These are phyloP conservation scores for Penicillium verhagenii DNA, from an alignment of 495 filamentous ascomycete genomes.

Conservation along the genomic window DNA sequence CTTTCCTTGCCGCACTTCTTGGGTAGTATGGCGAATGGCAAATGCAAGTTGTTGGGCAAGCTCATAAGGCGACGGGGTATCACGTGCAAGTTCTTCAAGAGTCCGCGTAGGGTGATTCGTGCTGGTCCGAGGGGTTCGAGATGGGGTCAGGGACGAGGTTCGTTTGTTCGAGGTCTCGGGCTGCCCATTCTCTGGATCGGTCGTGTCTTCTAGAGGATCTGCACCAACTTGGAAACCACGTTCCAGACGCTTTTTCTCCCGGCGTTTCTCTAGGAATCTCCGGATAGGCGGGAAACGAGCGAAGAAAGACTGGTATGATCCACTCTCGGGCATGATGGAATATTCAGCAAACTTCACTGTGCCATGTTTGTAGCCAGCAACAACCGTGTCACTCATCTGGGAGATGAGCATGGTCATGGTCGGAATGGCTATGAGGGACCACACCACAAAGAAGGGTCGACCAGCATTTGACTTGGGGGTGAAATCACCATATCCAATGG, in stretches of 20 bases:
- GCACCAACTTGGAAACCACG: constrained; percentile 47
- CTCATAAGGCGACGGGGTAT: constrained; percentile 34
- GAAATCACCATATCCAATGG: constrained; percentile 88
- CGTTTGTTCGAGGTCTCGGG: background rate
- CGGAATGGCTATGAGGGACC: constrained; percentile 65
- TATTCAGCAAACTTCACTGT: constrained; percentile 56
- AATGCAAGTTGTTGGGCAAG: constrained; percentile 53
- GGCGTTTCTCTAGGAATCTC: constrained; percentile 33
- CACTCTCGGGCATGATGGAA: constrained; percentile 55
- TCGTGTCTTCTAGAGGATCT: constrained; percentile 3
- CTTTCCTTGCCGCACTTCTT: constrained; percentile 41
- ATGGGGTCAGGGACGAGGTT: background rate
- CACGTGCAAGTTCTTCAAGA: constrained; percentile 45
- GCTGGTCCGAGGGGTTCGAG: background rate
- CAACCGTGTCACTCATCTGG: constrained; percentile 63
- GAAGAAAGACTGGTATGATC: constrained; percentile 45
- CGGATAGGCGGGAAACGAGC: constrained; percentile 41
- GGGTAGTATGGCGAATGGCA: constrained; percentile 50
- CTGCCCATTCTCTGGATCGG: background rate
- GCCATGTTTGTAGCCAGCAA: constrained; percentile 54
- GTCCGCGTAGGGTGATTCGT: constrained; percentile 26
- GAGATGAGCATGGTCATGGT: constrained; percentile 67
- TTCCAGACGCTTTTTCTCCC: constrained; percentile 43
- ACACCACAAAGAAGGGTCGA: constrained; percentile 85
- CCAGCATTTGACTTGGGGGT: constrained; percentile 71